A percentile compares a stretch with the other conserved stretches of the same genome.
phyloP scores from a whole-genome alignment of 495 filamentous ascomycete genomes.

The Neohortaea acidophila region DNA sequence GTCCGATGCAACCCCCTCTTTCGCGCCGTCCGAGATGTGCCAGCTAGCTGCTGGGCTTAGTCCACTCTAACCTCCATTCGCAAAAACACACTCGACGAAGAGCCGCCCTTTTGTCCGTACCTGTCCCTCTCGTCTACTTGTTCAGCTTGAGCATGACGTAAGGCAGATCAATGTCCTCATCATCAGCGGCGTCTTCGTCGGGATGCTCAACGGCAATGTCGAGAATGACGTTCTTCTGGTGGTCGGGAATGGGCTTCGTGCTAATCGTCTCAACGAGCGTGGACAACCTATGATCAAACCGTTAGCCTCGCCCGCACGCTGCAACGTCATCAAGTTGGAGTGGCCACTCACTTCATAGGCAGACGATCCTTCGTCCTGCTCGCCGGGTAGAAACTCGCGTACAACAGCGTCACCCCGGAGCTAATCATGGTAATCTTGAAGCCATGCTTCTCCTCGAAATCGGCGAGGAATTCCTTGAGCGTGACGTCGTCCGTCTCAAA shows the following conservation, averaged over 20 bases:
- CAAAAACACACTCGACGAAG: neutral
- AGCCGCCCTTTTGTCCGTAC: neutral
- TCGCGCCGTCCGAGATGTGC: too few relatives aligned
- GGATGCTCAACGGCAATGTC: conserved; percentile 90
- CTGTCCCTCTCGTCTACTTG: too few relatives aligned
- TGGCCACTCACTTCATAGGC: conserved; percentile 43
- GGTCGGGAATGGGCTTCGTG: conserved; percentile 77
- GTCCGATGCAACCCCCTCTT: too few relatives aligned
- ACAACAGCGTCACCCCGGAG: conserved; percentile 91
- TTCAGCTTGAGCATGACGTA: conserved; percentile 78
- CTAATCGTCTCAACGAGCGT: conserved; percentile 75
- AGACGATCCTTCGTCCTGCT: conserved; percentile 75
- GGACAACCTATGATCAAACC: conserved; percentile 44
- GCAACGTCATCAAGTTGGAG: neutral
- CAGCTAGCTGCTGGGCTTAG: too few relatives aligned
- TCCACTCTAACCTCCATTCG: too few relatives aligned
- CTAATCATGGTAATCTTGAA: conserved; percentile 82
- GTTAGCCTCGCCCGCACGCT: conserved; percentile 5
- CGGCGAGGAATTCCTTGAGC: conserved; percentile 62
- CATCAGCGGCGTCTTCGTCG: conserved; percentile 71
- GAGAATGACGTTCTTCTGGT: conserved; percentile 92
- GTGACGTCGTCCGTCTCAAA: conserved; percentile 85
- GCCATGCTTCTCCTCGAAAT: conserved; percentile 67
- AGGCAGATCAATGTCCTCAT: conserved; percentile 92
- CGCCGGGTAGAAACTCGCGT: conserved; percentile 84